Evolutionary conservation across 169 alveolate genomes (phyloP).

Genomic region (Eimeria mitis): DNA sequence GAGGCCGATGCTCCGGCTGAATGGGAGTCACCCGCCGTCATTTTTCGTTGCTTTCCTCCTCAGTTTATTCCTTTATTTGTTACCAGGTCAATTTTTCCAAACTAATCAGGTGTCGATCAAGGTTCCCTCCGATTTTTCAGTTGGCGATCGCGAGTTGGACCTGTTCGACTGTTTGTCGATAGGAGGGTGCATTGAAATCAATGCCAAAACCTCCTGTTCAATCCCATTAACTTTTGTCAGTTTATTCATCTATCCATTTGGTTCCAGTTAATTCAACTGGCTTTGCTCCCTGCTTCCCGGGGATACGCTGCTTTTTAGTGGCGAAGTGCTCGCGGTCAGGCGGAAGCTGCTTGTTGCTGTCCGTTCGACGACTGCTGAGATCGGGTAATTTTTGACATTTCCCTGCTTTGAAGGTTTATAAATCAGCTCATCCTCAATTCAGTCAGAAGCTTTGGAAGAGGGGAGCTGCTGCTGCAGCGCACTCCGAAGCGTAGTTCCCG

Average conservation of each 20-base stretch:
- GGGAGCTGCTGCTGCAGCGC: neutral
- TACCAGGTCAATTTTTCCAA: slow-evolving; percentile 7
- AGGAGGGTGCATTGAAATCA: slow-evolving; percentile 2
- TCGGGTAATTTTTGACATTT: neutral
- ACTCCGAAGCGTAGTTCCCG: neutral
- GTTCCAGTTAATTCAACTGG: neutral
- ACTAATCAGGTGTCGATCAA: neutral
- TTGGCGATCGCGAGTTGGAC: slow-evolving; percentile 30
- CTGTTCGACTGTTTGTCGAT: neutral
- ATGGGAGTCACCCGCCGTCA: neutral
- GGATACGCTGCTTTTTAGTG: slow-evolving; percentile 12
- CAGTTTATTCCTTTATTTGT: neutral
- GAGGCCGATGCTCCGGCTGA: slow-evolving; percentile 14
- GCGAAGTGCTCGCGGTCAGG: neutral
- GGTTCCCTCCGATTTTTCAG: neutral
- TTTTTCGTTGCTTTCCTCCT: neutral
- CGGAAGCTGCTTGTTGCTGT: neutral
- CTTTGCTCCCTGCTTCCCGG: neutral
- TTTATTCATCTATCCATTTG: neutral
- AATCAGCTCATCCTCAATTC: neutral
- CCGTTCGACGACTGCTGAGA: neutral
- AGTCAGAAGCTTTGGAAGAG: neutral
- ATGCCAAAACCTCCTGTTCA: neutral
- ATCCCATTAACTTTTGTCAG: neutral
- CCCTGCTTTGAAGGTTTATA: neutral